Percentiles rank a stretch among this genome's conserved stretches.
phyloP scores from a whole-genome alignment of 306 rosid species.

The Castanea crenata region DNA sequence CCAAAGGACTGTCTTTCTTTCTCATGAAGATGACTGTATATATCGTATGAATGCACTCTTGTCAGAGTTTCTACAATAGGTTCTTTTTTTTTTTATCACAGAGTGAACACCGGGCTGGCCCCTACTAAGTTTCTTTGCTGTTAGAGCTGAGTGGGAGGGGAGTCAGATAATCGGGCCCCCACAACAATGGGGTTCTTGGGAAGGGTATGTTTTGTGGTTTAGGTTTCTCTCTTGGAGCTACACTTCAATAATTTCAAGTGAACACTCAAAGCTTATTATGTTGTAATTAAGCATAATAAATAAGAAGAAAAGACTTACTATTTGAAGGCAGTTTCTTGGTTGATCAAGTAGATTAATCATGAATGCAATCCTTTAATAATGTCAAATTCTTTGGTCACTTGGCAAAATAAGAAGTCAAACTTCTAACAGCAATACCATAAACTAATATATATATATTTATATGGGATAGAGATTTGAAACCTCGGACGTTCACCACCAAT shows the following conservation, averaged over 20 bases:
- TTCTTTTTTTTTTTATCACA: conserved; percentile 11
- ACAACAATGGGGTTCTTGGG: conserved; percentile 9
- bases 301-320: background rate
- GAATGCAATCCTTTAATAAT: background rate
- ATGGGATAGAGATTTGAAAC: too few species aligned
- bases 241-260: background rate
- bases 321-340: background rate
- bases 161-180: conserved; percentile 44
- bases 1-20: conserved; percentile 1
- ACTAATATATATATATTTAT: too few species aligned
- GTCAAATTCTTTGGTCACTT: background rate
- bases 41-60: conserved; percentile 19
- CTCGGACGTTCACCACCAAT: too few species aligned
- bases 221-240: conserved; percentile 2
- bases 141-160: conserved; percentile 39
- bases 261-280: background rate
- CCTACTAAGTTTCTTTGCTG: conserved; percentile 41
- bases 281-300: too few species aligned
- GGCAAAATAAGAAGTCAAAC: background rate
- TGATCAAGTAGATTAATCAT: background rate
- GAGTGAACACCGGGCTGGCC: conserved; percentile 56
- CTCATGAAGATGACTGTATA: conserved; percentile 25
- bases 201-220: conserved; percentile 5
- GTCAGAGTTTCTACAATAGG: conserved; percentile 27
- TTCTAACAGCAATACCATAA: background rate